Evolutionary conservation across 208 protist species (phyloP), one percentile per base, ranked within the genome.

Genomic region (Balamuthia mandrillaris): DNA sequence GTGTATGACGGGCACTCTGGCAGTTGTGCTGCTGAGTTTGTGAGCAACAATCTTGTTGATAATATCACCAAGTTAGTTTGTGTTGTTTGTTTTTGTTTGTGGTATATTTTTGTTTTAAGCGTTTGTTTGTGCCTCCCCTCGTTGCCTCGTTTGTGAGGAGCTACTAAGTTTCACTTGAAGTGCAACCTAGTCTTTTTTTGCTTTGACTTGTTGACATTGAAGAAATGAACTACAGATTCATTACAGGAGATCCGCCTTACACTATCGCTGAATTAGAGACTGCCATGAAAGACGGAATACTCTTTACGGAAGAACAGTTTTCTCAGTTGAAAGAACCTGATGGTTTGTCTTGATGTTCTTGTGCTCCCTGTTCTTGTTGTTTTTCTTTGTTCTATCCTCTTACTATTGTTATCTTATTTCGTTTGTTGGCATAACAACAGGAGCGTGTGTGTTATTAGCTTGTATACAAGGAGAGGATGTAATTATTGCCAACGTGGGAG

Each of bases 301-400:
- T 72, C 37, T 33, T 49, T 18, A 72, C 63, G 37, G 63, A 72
- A 24, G 47, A 72, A 21, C 63, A 72, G 63, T 72, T 72, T n/a
- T 21, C n/a, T n/a, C 2, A 72, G 37, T 33, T 49, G 63, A 27
- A 72, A 16, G 37, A 72, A 72, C 63, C 63, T 4, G 63, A 72
- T 33, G 63, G 63, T 72, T 29, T 6, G 18, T 35, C 35, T 14
- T n/a, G 27, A 27, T 65, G 1, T 65, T 1, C n/a, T 4, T 39
- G 18, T 10, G 37, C 56, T 31, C n/a, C 1, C 56, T 31, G n/a
- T n/a, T n/a, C n/a, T n/a, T n/a, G n/a, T n/a, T n/a, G n/a, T n/a
- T n/a, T n/a, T n/a, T n/a, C n/a, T n/a, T n/a, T n/a, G n/a, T n/a
- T n/a, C n/a, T 63, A 10, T 10, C 21, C 56, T 31, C 16, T 10